These are phyloP conservation scores for Colletotrichum spinosum DNA, from an alignment of 2,329 filamentous ascomycete genomes.

Conservation along the genomic window DNA sequence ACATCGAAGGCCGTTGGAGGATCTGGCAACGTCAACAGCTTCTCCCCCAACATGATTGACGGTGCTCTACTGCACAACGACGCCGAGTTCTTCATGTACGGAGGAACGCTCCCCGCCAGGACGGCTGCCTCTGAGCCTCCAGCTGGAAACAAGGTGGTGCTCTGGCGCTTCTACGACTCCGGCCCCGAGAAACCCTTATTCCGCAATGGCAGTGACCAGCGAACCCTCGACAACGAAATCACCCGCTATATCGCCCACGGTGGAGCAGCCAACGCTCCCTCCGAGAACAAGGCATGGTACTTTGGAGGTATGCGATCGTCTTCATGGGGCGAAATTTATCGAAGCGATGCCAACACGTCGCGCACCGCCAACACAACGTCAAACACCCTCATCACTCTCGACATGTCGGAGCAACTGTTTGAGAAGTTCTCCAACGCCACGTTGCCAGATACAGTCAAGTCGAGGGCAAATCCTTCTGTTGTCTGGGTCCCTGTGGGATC, in stretches of 20 bases:
- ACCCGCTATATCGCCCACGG: slow-evolving; percentile 75
- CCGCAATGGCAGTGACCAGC: slow-evolving; percentile 46
- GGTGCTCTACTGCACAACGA: slow-evolving; percentile 76
- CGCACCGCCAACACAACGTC: slow-evolving; percentile 55
- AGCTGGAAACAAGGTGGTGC: slow-evolving; percentile 54
- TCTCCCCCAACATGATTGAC: slow-evolving; percentile 68
- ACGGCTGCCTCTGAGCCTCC: slow-evolving; percentile 53
- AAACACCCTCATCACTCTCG: slow-evolving; percentile 68
- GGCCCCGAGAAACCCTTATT: slow-evolving; percentile 52
- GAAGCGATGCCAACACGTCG: slow-evolving; percentile 46
- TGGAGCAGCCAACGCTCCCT: slow-evolving; percentile 72
- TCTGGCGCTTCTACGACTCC: slow-evolving; percentile 66
- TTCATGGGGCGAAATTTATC: slow-evolving; percentile 61
- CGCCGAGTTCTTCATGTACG: slow-evolving; percentile 72
- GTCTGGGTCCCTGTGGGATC: slow-evolving; percentile 83
- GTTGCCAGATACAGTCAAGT: slow-evolving; percentile 60
- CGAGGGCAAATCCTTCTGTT: slow-evolving; percentile 72
- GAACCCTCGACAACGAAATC: slow-evolving; percentile 56
- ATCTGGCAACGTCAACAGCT: slow-evolving; percentile 62
- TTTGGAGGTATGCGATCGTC: slow-evolving; percentile 72
- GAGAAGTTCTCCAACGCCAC: slow-evolving; percentile 69
- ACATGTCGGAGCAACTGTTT: slow-evolving; percentile 63
- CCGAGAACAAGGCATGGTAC: slow-evolving; percentile 78
- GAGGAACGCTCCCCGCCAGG: slow-evolving; percentile 59
- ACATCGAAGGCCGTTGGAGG: slow-evolving; percentile 61